Percentiles rank a stretch among this genome's conserved stretches.
These are phyloP conservation scores for Saccharomycopsis sp. DNA, from an alignment of 805 yeast species.

Conservation along the genomic window DNA sequence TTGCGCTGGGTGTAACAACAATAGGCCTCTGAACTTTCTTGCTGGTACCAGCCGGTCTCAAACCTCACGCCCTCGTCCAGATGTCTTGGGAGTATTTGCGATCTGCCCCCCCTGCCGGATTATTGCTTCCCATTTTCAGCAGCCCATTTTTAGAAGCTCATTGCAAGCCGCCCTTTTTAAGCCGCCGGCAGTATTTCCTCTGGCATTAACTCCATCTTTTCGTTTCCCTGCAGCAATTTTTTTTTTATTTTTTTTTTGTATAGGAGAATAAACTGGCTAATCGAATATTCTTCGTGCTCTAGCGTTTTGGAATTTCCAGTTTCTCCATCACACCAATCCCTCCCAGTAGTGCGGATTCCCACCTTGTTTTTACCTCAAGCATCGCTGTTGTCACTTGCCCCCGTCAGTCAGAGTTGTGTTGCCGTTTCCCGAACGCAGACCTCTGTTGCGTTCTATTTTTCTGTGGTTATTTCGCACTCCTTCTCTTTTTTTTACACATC, in stretches of 20 bases:
- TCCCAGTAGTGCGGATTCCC: neutral
- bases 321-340: neutral
- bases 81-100: too few relatives aligned
- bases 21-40: too few relatives aligned
- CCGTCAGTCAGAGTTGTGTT: neutral
- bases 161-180: too few relatives aligned
- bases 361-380: neutral
- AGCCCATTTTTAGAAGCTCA: too few relatives aligned
- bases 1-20: too few relatives aligned
- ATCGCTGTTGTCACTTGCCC: neutral
- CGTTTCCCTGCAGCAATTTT: neutral
- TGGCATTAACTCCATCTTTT: neutral
- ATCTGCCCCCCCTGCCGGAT: too few relatives aligned
- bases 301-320: neutral
- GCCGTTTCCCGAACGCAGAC: neutral
- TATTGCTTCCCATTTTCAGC: too few relatives aligned
- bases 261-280: neutral
- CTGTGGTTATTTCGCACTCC: neutral
- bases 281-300: neutral
- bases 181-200: too few relatives aligned
- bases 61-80: too few relatives aligned
- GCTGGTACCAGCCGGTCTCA: too few relatives aligned
- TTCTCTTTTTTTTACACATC: neutral
- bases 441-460: neutral
- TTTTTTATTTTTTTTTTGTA: neutral